Conservation (phyloP, 495 filamentous ascomycete genomes). For the Glarea lozoyensis region DNA sequence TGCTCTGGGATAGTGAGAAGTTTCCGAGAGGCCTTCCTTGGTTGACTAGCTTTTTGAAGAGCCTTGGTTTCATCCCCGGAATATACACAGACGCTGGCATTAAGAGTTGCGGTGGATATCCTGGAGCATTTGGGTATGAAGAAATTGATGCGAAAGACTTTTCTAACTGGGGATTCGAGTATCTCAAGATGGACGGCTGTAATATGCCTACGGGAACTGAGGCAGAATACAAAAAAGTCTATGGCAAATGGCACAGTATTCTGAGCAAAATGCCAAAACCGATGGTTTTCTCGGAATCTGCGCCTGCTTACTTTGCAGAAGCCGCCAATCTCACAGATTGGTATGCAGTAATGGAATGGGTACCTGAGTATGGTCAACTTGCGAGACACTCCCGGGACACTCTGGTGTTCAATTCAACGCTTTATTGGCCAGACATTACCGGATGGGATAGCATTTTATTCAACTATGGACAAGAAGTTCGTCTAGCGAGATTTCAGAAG, state of each 20-base stretch:
- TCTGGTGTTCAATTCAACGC: conserved; percentile 7
- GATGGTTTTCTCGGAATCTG: conserved; percentile 15
- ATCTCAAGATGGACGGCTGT: conserved; percentile 29
- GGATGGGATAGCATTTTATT: conserved; percentile 16
- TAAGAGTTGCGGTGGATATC: conserved; percentile 16
- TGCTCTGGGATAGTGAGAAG: conserved; percentile 13
- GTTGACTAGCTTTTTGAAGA: conserved; percentile 24
- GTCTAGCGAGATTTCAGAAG: conserved; percentile 12
- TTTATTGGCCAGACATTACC: conserved; percentile 8
- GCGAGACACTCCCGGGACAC: conserved; percentile 9
- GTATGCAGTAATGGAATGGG: conserved; percentile 10
- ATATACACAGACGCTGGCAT: conserved; percentile 27
- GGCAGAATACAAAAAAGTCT: conserved; percentile 8
- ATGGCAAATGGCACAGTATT: conserved; percentile 10
- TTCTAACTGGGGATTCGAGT: conserved; percentile 28
- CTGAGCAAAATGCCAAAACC: conserved; percentile 10
- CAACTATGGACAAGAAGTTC: conserved; percentile 18
- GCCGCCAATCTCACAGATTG: conserved; percentile 15
- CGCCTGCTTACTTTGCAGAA: conserved; percentile 16
- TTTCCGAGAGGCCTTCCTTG: conserved; percentile 27
- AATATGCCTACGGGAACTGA: conserved; percentile 12
- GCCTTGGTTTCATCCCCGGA: conserved; percentile 24
- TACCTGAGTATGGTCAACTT: conserved; percentile 4
- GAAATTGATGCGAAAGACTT: conserved; percentile 27
- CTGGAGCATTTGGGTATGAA: conserved; percentile 24